Percentiles rank a stretch among this genome's conserved stretches.
phyloP scores from a whole-genome alignment of 2,329 filamentous ascomycete species.

The Phoma sp. region DNA sequence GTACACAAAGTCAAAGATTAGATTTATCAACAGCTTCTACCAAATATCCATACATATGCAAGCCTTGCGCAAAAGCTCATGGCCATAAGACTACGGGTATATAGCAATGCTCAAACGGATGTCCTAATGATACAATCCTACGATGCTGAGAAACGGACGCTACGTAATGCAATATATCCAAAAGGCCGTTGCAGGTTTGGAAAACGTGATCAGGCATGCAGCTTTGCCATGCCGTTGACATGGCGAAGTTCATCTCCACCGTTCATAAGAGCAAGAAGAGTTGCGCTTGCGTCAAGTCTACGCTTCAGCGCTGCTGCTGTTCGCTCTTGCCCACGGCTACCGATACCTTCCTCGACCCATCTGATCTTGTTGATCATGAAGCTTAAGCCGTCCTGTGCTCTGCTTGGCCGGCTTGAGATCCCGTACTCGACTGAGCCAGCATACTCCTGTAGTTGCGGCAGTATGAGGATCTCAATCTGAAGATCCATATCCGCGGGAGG shows the following conservation, averaged over 20 bases:
- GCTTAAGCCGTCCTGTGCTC: conserved; percentile 84
- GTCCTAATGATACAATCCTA: conserved; percentile 28
- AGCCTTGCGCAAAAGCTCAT: conserved; percentile 22
- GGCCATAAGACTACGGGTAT: conserved; percentile 49
- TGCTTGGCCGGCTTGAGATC: conserved; percentile 82
- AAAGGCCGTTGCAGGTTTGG: conserved; percentile 8
- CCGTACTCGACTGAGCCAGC: conserved; percentile 77
- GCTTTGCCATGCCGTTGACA: conserved; percentile 36
- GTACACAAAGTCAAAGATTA: conserved; percentile 13
- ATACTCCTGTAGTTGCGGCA: conserved; percentile 82
- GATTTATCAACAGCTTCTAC: conserved; percentile 15
- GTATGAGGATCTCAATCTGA: conserved; percentile 84
- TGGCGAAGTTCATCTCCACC: conserved; percentile 33
- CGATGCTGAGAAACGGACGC: conserved; percentile 6
- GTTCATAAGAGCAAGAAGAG: conserved; percentile 42
- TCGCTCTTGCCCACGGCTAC: conserved; percentile 48
- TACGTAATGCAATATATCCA: conserved; percentile 5
- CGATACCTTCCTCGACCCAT: conserved; percentile 79
- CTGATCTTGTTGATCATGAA: conserved; percentile 83
- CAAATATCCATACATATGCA: conserved; percentile 20
- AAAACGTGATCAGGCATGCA: conserved; percentile 29
- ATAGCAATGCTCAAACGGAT: conserved; percentile 47
- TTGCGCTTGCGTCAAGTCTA: conserved; percentile 46
- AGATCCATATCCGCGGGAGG: conserved; percentile 76
- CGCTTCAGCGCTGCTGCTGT: conserved; percentile 48